These are phyloP conservation scores for Beauveria varroae DNA, from an alignment of 2,329 filamentous ascomycete species.

Conservation along the genomic window DNA sequence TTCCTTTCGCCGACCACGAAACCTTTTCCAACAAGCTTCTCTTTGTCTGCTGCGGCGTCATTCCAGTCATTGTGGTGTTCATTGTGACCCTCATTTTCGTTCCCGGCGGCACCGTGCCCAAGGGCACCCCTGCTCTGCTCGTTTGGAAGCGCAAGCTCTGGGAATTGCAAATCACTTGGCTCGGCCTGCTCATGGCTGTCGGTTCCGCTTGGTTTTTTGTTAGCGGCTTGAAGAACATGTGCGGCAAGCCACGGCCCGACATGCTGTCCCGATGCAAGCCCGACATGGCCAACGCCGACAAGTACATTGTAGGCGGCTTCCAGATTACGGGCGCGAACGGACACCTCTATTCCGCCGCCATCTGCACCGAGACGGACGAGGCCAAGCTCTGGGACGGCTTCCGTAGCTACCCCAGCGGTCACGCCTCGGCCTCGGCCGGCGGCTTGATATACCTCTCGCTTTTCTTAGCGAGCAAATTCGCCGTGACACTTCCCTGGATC, in stretches of 20 bases:
- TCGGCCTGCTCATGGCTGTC: constrained; percentile 69
- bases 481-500: constrained; percentile 65
- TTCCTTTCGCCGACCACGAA: constrained; percentile 62
- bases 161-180: constrained; percentile 82
- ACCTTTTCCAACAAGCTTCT: constrained; percentile 63
- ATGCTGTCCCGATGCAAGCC: constrained; percentile 73
- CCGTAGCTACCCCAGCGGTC: constrained; percentile 59
- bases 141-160: constrained; percentile 79
- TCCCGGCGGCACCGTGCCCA: constrained; percentile 61
- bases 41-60: constrained; percentile 52
- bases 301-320: constrained; percentile 58
- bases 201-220: constrained; percentile 73
- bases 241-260: constrained; percentile 69
- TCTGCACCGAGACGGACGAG: constrained; percentile 62
- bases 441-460: constrained; percentile 81
- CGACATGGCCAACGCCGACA: constrained; percentile 54
- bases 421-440: constrained; percentile 61
- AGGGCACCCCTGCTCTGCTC: constrained; percentile 52
- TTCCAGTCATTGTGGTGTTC: constrained; percentile 61
- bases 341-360: constrained; percentile 64
- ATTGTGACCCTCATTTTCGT: constrained; percentile 63
- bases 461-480: constrained; percentile 78
- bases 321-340: constrained; percentile 46
- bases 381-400: constrained; percentile 70
- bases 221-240: constrained; percentile 74